These are phyloP conservation scores for Simmondsia chinensis DNA, from an alignment of 148 eudicot species.

Conservation along the genomic window DNA sequence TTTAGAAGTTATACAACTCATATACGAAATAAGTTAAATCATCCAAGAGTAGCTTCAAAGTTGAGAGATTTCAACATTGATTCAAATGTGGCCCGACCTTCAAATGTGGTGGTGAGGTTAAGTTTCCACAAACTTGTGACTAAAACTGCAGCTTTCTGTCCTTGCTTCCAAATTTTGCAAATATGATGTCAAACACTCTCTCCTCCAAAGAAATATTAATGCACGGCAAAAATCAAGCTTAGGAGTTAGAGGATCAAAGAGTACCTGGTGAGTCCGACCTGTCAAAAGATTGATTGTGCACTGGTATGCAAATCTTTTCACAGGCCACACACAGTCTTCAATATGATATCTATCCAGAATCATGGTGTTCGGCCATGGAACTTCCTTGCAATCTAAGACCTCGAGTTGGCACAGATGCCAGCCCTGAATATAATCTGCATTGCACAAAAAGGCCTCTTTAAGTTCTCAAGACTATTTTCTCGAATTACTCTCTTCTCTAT, in stretches of 20 bases:
- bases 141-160: too few relatives aligned
- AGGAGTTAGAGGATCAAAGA: not conserved
- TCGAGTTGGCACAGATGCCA: conserved; percentile 88
- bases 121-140: too few relatives aligned
- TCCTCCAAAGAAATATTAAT: conserved; percentile 2
- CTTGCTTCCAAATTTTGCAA: too few relatives aligned
- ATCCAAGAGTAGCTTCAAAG: too few relatives aligned
- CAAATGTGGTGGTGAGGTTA: too few relatives aligned
- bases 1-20: too few relatives aligned
- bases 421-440: conserved; percentile 47
- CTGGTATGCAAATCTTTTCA: conserved; percentile 70
- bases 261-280: conserved; percentile 97
- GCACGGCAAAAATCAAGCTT: not conserved
- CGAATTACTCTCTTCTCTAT: too few relatives aligned
- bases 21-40: too few relatives aligned
- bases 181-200: not conserved
- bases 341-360: conserved; percentile 36
- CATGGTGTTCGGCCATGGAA: conserved; percentile 63
- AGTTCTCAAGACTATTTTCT: not conserved
- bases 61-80: too few relatives aligned
- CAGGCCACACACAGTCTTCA: conserved; percentile 79
- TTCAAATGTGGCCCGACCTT: too few relatives aligned
- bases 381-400: conserved; percentile 83
- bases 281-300: conserved; percentile 86
- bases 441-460: not conserved